phyloP scores from a whole-genome alignment of 495 filamentous ascomycete genomes.

The Jackrogersella minutella region DNA sequence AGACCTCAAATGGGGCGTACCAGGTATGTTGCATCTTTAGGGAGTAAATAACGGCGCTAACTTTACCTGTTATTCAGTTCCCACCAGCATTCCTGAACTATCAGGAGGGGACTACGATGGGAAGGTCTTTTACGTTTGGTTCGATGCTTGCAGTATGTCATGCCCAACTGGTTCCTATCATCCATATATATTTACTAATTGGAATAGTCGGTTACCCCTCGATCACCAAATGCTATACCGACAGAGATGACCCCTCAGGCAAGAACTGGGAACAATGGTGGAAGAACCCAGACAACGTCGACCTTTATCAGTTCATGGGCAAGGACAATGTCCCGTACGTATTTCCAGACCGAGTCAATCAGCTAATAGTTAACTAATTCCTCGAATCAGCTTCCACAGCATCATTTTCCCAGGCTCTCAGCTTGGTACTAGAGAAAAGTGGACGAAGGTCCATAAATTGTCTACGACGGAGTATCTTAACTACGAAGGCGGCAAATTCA shows the following conservation, averaged over 20 bases:
- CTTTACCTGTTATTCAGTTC: slow-evolving; percentile 35
- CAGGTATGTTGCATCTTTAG: slow-evolving; percentile 52
- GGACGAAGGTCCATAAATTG: slow-evolving; percentile 90
- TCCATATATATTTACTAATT: slow-evolving; percentile 4
- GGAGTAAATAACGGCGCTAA: slow-evolving; percentile 9
- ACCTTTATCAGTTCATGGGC: slow-evolving; percentile 96
- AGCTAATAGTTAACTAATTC: slow-evolving; percentile 22
- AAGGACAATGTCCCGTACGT: slow-evolving; percentile 98
- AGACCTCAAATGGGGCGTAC: slow-evolving; percentile 89
- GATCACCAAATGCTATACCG: slow-evolving; percentile 92
- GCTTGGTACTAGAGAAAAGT: slow-evolving; percentile 81
- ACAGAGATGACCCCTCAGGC: slow-evolving; percentile 43
- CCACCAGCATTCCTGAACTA: slow-evolving; percentile 51
- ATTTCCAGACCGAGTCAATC: slow-evolving; percentile 43
- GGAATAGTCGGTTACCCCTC: slow-evolving; percentile 80
- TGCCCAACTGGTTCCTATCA: not conserved
- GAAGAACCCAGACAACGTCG: slow-evolving; percentile 86
- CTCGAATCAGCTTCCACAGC: slow-evolving; percentile 43
- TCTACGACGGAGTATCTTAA: slow-evolving; percentile 95
- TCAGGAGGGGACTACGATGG: slow-evolving; percentile 72
- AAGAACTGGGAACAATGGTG: slow-evolving; percentile 93
- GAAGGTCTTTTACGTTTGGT: slow-evolving; percentile 98
- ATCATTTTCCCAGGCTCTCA: slow-evolving; percentile 90
- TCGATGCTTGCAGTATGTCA: slow-evolving; percentile 80
- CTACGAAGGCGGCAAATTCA: slow-evolving; percentile 96